Conservation (phyloP, 345 rosid species). For the Euphorbia pulcherrima region DNA sequence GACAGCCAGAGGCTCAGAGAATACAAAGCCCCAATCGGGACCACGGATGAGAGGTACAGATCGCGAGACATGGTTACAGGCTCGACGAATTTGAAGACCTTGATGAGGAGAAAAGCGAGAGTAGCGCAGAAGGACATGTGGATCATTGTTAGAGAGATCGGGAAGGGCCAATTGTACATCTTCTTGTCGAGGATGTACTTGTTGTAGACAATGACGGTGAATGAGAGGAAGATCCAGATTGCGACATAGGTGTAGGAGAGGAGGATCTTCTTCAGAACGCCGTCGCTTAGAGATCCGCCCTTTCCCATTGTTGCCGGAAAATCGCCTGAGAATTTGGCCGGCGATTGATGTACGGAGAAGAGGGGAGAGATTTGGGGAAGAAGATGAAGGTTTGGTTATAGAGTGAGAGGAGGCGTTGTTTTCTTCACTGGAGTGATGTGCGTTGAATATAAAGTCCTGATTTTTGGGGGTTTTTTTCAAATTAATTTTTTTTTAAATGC, state of each 20-base stretch:
- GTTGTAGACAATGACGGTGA: constrained; percentile 98
- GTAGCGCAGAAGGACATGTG: constrained; percentile 96
- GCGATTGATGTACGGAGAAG: not conserved
- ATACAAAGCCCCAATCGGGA: constrained; percentile 90
- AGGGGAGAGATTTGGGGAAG: not conserved
- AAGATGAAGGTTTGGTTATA: not conserved
- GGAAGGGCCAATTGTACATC: constrained; percentile 97
- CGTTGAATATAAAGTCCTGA: not conserved
- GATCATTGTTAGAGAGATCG: constrained; percentile 96
- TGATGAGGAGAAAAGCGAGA: constrained; percentile 78
- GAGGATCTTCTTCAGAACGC: constrained; percentile 79
- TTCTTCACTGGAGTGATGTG: not conserved
- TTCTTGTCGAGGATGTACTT: constrained; percentile 96
- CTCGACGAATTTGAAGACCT: constrained; percentile 82
- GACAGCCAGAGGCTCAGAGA: constrained; percentile 91
- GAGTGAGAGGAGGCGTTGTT: constrained; percentile 5
- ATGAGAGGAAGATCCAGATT: constrained; percentile 96
- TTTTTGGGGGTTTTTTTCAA: not conserved
- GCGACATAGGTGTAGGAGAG: constrained; percentile 90
- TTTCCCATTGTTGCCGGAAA: constrained; percentile 54
- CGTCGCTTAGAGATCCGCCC: constrained; percentile 82
- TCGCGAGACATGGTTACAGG: constrained; percentile 85
- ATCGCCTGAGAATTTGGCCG: not conserved
- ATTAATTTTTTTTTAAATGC: not conserved
- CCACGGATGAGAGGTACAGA: constrained; percentile 71